Base-by-base conservation (phyloP, 345 rosid genomes). In the Raphanus sativus region DNA sequence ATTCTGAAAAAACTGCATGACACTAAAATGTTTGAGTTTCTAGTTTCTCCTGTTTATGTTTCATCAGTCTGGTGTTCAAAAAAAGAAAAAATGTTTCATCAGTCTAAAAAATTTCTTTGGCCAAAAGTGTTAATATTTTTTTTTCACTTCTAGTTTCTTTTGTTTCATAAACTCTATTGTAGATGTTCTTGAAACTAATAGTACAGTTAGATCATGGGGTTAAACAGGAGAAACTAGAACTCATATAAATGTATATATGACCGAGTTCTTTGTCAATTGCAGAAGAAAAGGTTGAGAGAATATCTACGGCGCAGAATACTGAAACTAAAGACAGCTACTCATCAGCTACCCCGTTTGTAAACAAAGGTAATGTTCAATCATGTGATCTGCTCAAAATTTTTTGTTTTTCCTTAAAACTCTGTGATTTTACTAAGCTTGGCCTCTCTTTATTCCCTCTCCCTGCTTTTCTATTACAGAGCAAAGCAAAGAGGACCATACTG, bases 241-340 rank as follows among this genome's bases (percentile, higher is more conserved):
- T 21, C 21, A 21, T 21, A 21, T n/a, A n/a, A n/a, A 16, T 74
- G 50, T 69, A n/a, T 68, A 40, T 29, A 21, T 79, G 55, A 74
- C 71, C 4, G 21, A 32, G 21, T 69, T 70, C 58, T 63, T 42
- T 74, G 54, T 65, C 76, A 70, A 56, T 65, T 70, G 63, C 59
- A 80, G 83, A 80, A 69, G 78, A 45, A 74, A 64, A 63, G 9
- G 62, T 32, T 68, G 75, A 73, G 61, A 73, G 58, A 17, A 38
- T 68, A 68, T 28, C 52, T 50, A 59, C 55, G 9, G 15, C 13
- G 21, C 21, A 24, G 60, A 38, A 62, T 61, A 73, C 70, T n/a
- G 68, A 63, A 75, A 42, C 34, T 24, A 75, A 80, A 69, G 64
- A 64, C 17, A 58, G 63, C 63, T 69, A 69, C 13, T 69, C 79